Percentiles rank a stretch among this genome's conserved stretches.
These are phyloP conservation scores for Alloteropsis angusta DNA, from an alignment of 202 grass and related monocot species.

Conservation along the genomic window DNA sequence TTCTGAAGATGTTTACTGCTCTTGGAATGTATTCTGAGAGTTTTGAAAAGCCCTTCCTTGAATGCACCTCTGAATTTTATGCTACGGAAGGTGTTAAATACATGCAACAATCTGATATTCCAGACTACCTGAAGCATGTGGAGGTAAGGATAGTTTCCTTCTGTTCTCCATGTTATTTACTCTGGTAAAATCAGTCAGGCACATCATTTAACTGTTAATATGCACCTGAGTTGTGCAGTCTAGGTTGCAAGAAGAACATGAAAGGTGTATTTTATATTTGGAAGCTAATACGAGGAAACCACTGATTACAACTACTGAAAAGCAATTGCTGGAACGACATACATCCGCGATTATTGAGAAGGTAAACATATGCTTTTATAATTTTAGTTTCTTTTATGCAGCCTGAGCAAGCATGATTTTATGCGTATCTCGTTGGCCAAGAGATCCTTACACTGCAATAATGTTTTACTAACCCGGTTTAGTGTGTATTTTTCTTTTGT, in stretches of 20 bases:
- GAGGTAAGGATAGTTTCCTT: conserved; percentile 44
- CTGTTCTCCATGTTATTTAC: conserved; percentile 17
- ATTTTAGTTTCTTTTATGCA: conserved; percentile 6
- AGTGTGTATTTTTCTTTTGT: background rate
- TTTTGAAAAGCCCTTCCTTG: conserved; percentile 89
- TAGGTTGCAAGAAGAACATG: conserved; percentile 98
- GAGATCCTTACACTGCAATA: background rate
- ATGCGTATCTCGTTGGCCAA: background rate
- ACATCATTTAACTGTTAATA: conserved; percentile 21
- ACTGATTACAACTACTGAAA: conserved; percentile 81
- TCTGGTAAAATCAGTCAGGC: conserved; percentile 18
- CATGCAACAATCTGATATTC: conserved; percentile 94
- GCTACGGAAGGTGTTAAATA: conserved; percentile 92
- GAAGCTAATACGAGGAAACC: conserved; percentile 82
- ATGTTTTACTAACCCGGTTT: background rate
- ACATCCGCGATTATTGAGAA: conserved; percentile 96
- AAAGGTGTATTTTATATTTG: conserved; percentile 93
- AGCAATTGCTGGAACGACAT: conserved; percentile 76
- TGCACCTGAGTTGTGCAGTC: conserved; percentile 48
- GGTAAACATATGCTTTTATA: conserved; percentile 33
- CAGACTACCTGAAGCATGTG: conserved; percentile 92
- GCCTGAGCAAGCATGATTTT: conserved; percentile 17
- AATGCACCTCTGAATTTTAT: conserved; percentile 94
- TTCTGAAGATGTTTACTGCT: conserved; percentile 96
- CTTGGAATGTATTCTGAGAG: conserved; percentile 94